Evolutionary conservation across 2,329 filamentous ascomycete genomes (phyloP).

Genomic region (Pseudopithomyces maydicus): DNA sequence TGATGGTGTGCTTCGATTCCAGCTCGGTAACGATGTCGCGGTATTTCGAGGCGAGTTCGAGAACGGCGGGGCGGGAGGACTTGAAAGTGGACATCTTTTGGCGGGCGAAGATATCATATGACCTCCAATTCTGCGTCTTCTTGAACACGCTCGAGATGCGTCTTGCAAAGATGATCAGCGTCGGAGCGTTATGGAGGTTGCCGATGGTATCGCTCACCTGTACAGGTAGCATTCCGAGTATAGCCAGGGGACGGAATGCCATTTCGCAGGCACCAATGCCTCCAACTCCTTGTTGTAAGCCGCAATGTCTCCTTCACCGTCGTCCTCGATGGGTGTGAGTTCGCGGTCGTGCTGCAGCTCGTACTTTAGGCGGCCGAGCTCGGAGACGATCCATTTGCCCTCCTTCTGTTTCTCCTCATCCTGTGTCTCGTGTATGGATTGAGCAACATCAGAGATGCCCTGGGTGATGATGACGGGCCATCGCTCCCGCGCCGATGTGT

Average conservation of each 20-base stretch:
- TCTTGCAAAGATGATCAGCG: slow-evolving; percentile 53
- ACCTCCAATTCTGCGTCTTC: slow-evolving; percentile 80
- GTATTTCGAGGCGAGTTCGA: slow-evolving; percentile 82
- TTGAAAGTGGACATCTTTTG: slow-evolving; percentile 94
- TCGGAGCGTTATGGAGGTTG: neutral
- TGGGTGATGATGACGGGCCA: slow-evolving; percentile 96
- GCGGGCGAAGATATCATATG: slow-evolving; percentile 84
- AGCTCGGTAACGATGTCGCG: slow-evolving; percentile 73
- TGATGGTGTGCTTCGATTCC: slow-evolving; percentile 55
- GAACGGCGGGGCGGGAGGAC: slow-evolving; percentile 83
- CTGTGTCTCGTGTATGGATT: slow-evolving; percentile 64
- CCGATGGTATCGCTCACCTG: slow-evolving; percentile 55
- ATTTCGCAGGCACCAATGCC: slow-evolving; percentile 72
- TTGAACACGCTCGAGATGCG: slow-evolving; percentile 81
- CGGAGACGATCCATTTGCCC: slow-evolving; percentile 83
- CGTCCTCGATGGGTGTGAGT: slow-evolving; percentile 76
- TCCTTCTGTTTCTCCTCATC: slow-evolving; percentile 72
- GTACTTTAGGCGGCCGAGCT: slow-evolving; percentile 85
- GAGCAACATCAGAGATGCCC: slow-evolving; percentile 93
- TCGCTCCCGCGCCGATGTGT: slow-evolving; percentile 79
- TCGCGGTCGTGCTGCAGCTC: slow-evolving; percentile 88
- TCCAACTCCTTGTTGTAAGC: slow-evolving; percentile 87
- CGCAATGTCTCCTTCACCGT: slow-evolving; percentile 75
- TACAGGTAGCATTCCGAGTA: slow-evolving; percentile 95
- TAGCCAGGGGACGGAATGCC: slow-evolving; percentile 88